Percentiles rank a stretch among this genome's conserved stretches.
phyloP scores from a whole-genome alignment of 306 rosid genomes.

The Astragalus membranaceus region DNA sequence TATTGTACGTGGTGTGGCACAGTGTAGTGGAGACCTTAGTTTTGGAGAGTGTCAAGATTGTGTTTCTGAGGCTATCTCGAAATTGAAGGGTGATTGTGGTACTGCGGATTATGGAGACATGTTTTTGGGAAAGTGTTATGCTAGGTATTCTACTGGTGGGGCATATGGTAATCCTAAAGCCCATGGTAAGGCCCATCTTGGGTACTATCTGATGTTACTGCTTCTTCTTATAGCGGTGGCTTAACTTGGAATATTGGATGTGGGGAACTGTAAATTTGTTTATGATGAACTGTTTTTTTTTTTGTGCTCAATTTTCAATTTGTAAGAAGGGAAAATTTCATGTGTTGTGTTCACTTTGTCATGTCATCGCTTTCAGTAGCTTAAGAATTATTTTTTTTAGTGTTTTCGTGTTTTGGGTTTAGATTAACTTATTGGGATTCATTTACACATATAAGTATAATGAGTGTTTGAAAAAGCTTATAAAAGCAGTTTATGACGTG shows the following conservation, averaged over 20 bases:
- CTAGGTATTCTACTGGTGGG: constrained; percentile 50
- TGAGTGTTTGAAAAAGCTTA: no score
- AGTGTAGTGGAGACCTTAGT: constrained; percentile 67
- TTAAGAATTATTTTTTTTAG: no score
- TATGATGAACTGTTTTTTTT: no score
- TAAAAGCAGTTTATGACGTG: no score
- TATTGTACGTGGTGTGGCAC: constrained; percentile 53
- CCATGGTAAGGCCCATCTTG: constrained; percentile 38
- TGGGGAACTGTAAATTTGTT: neutral
- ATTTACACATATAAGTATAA: no score
- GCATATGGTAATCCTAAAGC: constrained; percentile 38
- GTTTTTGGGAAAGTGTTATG: constrained; percentile 78
- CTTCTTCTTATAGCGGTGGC: neutral
- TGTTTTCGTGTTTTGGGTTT: no score
- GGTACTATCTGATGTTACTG: neutral
- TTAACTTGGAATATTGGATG: neutral
- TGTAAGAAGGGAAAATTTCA: constrained; percentile 8
- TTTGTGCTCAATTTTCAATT: neutral
- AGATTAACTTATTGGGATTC: neutral
- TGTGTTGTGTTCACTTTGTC: neutral
- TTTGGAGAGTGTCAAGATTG: constrained; percentile 62
- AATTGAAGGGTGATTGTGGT: constrained; percentile 62
- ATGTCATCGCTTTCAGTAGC: neutral
- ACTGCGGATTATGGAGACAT: constrained; percentile 62
- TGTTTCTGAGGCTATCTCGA: constrained; percentile 49